phyloP scores from a whole-genome alignment of 1,139 yeast species.

The Torulaspora pretoriensis region DNA sequence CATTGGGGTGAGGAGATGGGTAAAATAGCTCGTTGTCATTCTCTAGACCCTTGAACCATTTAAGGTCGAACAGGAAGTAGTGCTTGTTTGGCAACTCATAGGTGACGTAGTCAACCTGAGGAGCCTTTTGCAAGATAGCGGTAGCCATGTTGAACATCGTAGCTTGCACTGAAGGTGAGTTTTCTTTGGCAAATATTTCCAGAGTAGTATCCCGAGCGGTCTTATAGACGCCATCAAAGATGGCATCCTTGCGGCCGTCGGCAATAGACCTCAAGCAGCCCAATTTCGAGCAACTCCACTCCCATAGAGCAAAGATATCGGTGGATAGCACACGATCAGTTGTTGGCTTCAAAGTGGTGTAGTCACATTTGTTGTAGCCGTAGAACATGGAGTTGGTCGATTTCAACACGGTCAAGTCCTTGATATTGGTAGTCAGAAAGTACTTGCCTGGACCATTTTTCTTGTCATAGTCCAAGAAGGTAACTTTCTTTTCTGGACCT shows the following conservation, averaged over 20 bases:
- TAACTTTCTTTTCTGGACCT: constrained; percentile 74
- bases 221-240: constrained; percentile 58
- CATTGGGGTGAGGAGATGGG: constrained; percentile 91
- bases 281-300: constrained; percentile 51
- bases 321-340: constrained; percentile 82
- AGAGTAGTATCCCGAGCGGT: constrained; percentile 66
- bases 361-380: constrained; percentile 81
- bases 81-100: constrained; percentile 88
- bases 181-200: constrained; percentile 74
- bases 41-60: constrained; percentile 75
- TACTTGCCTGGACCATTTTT: constrained; percentile 46
- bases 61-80: constrained; percentile 71
- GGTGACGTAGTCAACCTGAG: constrained; percentile 57
- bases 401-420: constrained; percentile 82
- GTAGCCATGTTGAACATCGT: constrained; percentile 91
- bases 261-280: constrained; percentile 50
- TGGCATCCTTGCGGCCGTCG: constrained; percentile 53
- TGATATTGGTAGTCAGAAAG: constrained; percentile 62
- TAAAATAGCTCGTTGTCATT: constrained; percentile 80
- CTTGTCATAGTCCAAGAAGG: constrained; percentile 49
- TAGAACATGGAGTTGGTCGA: constrained; percentile 94
- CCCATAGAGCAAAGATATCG: constrained; percentile 76
- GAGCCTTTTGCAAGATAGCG: constrained; percentile 57
- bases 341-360: constrained; percentile 80
- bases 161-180: constrained; percentile 89